phyloP scores from a whole-genome alignment of 1,284 basidiomycete genomes.

The Uromyces viciae-fabae region DNA sequence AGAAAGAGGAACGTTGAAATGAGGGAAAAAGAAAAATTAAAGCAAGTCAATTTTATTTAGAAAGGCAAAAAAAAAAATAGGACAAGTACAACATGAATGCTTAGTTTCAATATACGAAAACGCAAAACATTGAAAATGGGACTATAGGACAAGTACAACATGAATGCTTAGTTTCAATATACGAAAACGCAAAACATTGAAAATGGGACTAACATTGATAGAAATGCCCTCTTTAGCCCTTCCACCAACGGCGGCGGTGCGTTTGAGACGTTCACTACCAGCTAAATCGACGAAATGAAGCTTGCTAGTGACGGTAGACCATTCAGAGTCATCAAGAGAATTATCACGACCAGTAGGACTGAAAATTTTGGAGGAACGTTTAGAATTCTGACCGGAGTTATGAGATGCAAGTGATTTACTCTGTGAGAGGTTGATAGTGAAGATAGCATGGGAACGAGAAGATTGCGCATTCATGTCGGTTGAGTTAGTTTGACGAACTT shows the following conservation, averaged over 20 bases:
- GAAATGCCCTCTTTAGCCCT: slow-evolving; percentile 82
- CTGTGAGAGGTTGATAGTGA: slow-evolving; percentile 88
- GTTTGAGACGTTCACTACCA: slow-evolving; percentile 89
- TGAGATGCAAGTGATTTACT: slow-evolving; percentile 49
- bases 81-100: not conserved
- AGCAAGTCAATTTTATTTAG: not conserved
- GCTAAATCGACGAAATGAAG: slow-evolving; percentile 98
- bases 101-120: not conserved
- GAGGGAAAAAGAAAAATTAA: not conserved
- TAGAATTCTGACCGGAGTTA: slow-evolving; percentile 35
- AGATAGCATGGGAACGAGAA: slow-evolving; percentile 96
- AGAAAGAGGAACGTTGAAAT: slow-evolving; percentile 64
- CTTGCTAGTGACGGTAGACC: slow-evolving; percentile 86
- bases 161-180: not conserved
- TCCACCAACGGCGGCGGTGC: slow-evolving; percentile 86
- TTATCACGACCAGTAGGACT: slow-evolving; percentile 57
- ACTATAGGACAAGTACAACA: slow-evolving; percentile 45
- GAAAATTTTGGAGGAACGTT: slow-evolving; percentile 31
- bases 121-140: slow-evolving; percentile 15
- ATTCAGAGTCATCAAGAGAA: slow-evolving; percentile 64
- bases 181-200: not conserved
- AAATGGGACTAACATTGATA: slow-evolving; percentile 53
- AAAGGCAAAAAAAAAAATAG: not conserved
- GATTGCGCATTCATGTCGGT: slow-evolving; percentile 99
- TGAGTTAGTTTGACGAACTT: slow-evolving; percentile 87